A percentile compares a stretch with the other conserved stretches of the same genome.
These are phyloP conservation scores for Jamesozyma lodderae DNA, from an alignment of 805 yeast species.

Conservation along the genomic window DNA sequence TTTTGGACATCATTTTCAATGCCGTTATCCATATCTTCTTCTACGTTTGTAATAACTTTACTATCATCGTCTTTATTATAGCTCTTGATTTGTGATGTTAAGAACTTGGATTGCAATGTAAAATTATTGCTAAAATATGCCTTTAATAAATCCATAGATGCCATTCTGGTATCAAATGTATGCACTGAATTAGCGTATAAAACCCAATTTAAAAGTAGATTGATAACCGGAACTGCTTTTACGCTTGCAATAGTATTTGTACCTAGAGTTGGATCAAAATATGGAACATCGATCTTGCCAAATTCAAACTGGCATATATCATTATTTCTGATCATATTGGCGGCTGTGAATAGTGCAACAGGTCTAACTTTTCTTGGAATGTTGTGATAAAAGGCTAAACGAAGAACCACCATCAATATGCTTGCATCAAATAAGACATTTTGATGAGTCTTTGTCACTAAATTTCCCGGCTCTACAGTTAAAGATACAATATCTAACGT, in stretches of 20 bases:
- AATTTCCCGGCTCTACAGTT: conserved; percentile 67
- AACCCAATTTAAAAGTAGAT: conserved; percentile 77
- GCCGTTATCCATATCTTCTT: conserved; percentile 15
- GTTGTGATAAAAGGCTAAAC: conserved; percentile 57
- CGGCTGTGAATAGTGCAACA: conserved; percentile 61
- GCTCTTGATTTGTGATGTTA: conserved; percentile 53
- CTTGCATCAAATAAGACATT: conserved; percentile 48
- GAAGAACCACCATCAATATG: conserved; percentile 54
- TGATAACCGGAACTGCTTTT: conserved; percentile 54
- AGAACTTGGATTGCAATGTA: conserved; percentile 51
- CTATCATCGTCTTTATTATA: conserved; percentile 29
- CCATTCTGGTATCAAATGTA: conserved; percentile 69
- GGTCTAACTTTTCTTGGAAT: conserved; percentile 62
- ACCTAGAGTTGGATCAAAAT: conserved; percentile 59
- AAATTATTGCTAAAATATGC: conserved; percentile 60
- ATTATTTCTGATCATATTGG: conserved; percentile 66
- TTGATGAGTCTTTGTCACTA: conserved; percentile 55
- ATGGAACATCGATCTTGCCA: conserved; percentile 83
- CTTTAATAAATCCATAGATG: conserved; percentile 55
- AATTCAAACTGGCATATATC: conserved; percentile 59
- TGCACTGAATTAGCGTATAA: conserved; percentile 73
- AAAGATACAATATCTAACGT: conserved; percentile 64
- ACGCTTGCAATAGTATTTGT: conserved; percentile 12
- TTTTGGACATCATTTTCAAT: neutral
- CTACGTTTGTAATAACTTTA: conserved; percentile 28